A percentile compares a stretch with the other conserved stretches of the same genome.
phyloP scores from a whole-genome alignment of 176 grass and related monocot species.

The Dendrocalamus sinicus region DNA sequence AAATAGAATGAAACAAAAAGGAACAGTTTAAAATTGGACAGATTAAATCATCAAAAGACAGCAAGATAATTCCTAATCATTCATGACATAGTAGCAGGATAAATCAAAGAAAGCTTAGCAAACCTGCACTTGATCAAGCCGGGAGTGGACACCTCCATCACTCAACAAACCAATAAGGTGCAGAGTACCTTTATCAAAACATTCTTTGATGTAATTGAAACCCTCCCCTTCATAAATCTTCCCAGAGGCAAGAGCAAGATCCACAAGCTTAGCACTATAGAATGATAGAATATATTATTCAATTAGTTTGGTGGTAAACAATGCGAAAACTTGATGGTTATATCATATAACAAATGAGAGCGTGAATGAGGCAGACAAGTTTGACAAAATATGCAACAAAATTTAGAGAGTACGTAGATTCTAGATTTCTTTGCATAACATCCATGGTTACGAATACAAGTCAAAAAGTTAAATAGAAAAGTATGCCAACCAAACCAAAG shows the following conservation, averaged over 20 bases:
- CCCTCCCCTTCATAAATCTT: slow-evolving; percentile 92
- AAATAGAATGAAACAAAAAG: slow-evolving; percentile 43
- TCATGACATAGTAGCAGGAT: background rate
- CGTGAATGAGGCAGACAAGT: background rate
- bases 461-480: background rate
- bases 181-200: slow-evolving; percentile 75
- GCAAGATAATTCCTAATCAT: background rate
- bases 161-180: slow-evolving; percentile 97
- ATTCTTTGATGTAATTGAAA: slow-evolving; percentile 92
- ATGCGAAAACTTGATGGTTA: background rate
- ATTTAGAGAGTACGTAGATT: background rate
- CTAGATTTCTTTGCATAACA: background rate
- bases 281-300: slow-evolving; percentile 19
- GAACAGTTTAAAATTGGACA: background rate
- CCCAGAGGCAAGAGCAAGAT: slow-evolving; percentile 80
- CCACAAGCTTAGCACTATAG: slow-evolving; percentile 87
- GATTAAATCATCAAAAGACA: background rate
- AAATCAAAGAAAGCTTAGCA: slow-evolving; percentile 27
- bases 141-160: slow-evolving; percentile 96
- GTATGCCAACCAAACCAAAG: background rate
- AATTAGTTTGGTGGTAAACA: slow-evolving; percentile 14
- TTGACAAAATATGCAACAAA: background rate
- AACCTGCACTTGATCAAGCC: slow-evolving; percentile 96
- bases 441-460: background rate
- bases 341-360: slow-evolving; percentile 7